Percentiles rank a stretch among this genome's conserved stretches.
These are phyloP conservation scores for Stagonosporopsis vannaccii DNA, from an alignment of 2,329 filamentous ascomycete species.

Conservation along the genomic window DNA sequence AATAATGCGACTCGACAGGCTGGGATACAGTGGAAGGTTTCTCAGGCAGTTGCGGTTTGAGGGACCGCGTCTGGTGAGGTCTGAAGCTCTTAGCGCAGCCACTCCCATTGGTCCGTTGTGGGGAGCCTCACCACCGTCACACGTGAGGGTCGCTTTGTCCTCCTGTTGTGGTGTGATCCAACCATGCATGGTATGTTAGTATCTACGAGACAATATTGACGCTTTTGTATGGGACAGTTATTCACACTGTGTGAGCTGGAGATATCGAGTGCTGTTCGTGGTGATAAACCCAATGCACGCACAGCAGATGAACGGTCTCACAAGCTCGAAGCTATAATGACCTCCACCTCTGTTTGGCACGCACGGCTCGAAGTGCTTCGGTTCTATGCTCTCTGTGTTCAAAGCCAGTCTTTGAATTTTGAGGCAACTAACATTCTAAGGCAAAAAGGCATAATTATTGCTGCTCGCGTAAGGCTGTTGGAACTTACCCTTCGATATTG, in stretches of 20 bases:
- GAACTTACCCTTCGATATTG: neutral
- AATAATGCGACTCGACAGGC: constrained; percentile 2
- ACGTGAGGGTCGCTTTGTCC: constrained; percentile 5
- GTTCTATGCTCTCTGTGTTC: too few species aligned
- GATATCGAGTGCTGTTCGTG: too few species aligned
- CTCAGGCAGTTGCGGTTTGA: constrained; percentile 16
- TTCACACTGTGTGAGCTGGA: too few species aligned
- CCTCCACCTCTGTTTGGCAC: too few species aligned
- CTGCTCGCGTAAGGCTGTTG: neutral
- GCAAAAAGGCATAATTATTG: neutral
- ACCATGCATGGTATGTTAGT: too few species aligned
- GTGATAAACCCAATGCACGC: too few species aligned
- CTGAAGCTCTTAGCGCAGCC: constrained; percentile 4
- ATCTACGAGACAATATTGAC: too few species aligned
- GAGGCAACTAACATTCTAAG: neutral
- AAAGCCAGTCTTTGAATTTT: neutral
- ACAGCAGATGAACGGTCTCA: too few species aligned
- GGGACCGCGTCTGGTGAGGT: constrained; percentile 12
- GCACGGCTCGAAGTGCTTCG: too few species aligned
- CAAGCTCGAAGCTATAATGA: too few species aligned
- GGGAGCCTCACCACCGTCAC: constrained; percentile 4
- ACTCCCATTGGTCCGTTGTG: neutral
- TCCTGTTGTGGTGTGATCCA: neutral
- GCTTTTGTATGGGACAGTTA: too few species aligned
- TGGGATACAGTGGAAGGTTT: constrained; percentile 2